Evolutionary conservation across 1,284 basidiomycete genomes (phyloP).

Genomic region (Kalmanozyma brasiliensis): DNA sequence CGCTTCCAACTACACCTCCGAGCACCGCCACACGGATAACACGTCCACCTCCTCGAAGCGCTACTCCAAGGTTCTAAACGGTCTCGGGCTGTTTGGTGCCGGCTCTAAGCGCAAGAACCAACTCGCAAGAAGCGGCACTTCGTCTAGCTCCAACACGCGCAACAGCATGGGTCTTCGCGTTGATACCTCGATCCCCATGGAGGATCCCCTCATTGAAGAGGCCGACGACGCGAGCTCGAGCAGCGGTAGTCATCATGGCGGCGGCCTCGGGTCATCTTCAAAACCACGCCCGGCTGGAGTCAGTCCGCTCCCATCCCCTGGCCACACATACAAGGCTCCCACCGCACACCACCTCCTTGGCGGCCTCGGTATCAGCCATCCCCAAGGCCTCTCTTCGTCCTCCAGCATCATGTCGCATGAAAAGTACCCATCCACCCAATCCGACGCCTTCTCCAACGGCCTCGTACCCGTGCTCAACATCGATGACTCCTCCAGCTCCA

Average conservation of each 20-base stretch:
- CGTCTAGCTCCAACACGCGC: neutral
- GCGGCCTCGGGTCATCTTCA: neutral
- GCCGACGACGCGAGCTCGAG: neutral
- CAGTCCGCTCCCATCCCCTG: conserved; percentile 14
- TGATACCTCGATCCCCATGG: conserved; percentile 19
- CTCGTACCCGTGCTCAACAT: conserved; percentile 37
- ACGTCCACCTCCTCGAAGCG: conserved; percentile 14
- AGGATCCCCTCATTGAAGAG: neutral
- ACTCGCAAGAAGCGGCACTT: neutral
- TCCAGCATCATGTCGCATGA: conserved; percentile 22
- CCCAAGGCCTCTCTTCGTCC: conserved; percentile 20
- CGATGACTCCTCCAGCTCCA: conserved; percentile 24
- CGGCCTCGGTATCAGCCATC: conserved; percentile 16
- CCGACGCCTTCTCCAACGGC: conserved; percentile 24
- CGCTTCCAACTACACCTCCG: neutral
- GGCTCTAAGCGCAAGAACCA: conserved; percentile 20
- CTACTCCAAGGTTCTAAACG: conserved; percentile 25
- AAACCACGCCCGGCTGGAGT: neutral
- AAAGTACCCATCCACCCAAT: conserved; percentile 23
- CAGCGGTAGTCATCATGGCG: neutral
- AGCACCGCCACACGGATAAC: neutral
- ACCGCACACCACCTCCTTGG: conserved; percentile 22
- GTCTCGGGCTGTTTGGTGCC: conserved; percentile 22
- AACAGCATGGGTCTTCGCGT: conserved; percentile 20
- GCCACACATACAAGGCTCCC: conserved; percentile 12